Percentiles rank a stretch among this genome's conserved stretches.
phyloP scores from a whole-genome alignment of 495 filamentous ascomycete species.

The Neurospora sp. region DNA sequence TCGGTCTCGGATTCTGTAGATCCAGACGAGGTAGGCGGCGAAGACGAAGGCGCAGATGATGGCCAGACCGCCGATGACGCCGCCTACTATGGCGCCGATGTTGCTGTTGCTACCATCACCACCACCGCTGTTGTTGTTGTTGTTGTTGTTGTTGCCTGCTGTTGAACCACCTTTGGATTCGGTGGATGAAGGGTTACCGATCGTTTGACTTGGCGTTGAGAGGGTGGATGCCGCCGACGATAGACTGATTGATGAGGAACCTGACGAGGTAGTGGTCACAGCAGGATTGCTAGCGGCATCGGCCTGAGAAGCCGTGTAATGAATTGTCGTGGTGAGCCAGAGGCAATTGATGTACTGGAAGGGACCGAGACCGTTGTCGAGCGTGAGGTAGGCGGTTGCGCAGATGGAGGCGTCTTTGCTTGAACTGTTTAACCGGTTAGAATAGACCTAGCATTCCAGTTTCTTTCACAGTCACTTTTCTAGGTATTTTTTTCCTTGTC shows the following conservation, averaged over 20 bases:
- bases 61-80: not conserved
- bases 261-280: not conserved
- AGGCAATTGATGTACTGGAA: not conserved
- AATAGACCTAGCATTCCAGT: not conserved
- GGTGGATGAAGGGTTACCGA: no score
- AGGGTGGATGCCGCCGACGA: not conserved
- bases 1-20: not conserved
- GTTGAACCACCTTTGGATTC: no score
- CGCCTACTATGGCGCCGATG: not conserved
- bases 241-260: not conserved
- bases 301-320: not conserved
- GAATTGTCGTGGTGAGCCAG: not conserved
- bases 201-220: not conserved
- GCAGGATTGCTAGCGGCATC: not conserved
- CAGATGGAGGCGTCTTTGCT: not conserved
- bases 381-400: not conserved
- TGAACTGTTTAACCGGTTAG: not conserved
- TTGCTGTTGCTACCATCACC: not conserved
- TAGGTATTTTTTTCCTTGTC: not conserved
- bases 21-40: not conserved
- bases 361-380: not conserved
- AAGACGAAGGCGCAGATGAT: not conserved
- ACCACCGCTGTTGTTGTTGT: no score
- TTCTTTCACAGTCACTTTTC: not conserved
- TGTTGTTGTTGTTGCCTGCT: no score